Conservation (phyloP, 1,139 yeast genomes). For the Pichia sp. region DNA sequence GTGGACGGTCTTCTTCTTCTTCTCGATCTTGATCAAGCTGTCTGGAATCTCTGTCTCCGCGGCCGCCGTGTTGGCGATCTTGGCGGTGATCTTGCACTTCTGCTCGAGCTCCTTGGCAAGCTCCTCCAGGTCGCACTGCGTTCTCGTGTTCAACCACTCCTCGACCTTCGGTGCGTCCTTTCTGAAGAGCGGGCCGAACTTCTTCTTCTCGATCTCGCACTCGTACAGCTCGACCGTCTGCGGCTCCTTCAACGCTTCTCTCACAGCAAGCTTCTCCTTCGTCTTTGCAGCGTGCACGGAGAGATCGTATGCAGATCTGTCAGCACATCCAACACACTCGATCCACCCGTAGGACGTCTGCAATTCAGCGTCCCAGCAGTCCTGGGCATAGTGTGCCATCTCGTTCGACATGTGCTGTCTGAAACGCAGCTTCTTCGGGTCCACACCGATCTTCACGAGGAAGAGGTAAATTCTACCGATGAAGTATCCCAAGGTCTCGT, state of each 20-base stretch:
- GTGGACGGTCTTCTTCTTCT: constrained; percentile 79
- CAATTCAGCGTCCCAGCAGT: constrained; percentile 99
- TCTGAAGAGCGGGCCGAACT: constrained; percentile 96
- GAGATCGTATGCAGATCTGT: constrained; percentile 96
- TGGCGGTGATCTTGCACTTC: constrained; percentile 62
- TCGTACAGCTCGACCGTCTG: constrained; percentile 76
- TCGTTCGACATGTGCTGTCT: constrained; percentile 98
- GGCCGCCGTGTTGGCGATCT: constrained; percentile 30
- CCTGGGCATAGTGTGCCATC: constrained; percentile 99
- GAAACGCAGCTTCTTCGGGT: constrained; percentile 78
- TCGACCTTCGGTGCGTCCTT: constrained; percentile 94
- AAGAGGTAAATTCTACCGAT: constrained; percentile 87
- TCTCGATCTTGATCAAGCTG: constrained; percentile 68
- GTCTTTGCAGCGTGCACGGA: constrained; percentile 94
- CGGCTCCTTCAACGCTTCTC: constrained; percentile 85
- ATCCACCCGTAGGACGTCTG: constrained; percentile 97
- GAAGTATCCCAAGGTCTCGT: constrained; percentile 95
- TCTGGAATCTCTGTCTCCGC: constrained; percentile 55
- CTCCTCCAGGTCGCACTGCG: constrained; percentile 81
- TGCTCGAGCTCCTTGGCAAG: constrained; percentile 63
- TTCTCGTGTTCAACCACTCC: constrained; percentile 66
- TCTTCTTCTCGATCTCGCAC: constrained; percentile 84
- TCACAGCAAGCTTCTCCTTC: constrained; percentile 88
- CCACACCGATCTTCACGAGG: constrained; percentile 85
- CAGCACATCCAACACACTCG: constrained; percentile 99